Base-by-base conservation (phyloP, 225 moss, liverwort and hornwort species). In the Thuidium tamariscinum region DNA sequence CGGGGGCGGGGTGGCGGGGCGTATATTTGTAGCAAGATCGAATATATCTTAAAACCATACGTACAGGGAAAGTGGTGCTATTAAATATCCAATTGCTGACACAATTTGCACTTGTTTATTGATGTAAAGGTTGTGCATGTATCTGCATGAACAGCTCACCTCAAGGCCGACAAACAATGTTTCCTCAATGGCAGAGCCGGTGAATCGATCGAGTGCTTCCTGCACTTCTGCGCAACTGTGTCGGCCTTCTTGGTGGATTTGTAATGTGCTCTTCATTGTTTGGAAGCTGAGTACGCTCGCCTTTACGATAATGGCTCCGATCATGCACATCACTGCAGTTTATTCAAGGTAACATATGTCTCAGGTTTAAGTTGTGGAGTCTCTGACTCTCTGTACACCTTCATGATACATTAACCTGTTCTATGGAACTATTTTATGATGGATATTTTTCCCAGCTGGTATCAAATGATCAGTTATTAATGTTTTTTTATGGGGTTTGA, bases 201-300 rank as follows among this genome's bases (percentile, higher is more conserved):
- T 99, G 71, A 99, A 99, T 84, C 97, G 97, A 96, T n/a, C n/a
- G n/a, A n/a, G 97, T 99, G 99, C 95, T 99, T 64, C 97, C 99
- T 32, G 94, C 99, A 46, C 90, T 99, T 63, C 61, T 99, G 86
- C 97, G 99, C 76, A 99, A 99, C 86, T 59, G 70, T 16, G 92
- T 99, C 25, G 92, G 95, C 41, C 93, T 99, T 20, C 7, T 89
- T 18, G 99, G 99, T 87, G 97, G 97, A 48, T 99, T 99, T 84
- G 82, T 89, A 19, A 93, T 99, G 88, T 99, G 99, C 82, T 99
- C 97, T 86, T 94, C 49, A 99, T 99, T 63, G 97, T 94, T 92
- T 99, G 99, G 99, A 99, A 99, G 90, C 90, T 99, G 51, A 99
- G 99, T 87, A 99, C 97, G 99, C 93, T 99, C 42, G 99, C 99